phyloP scores from a whole-genome alignment of 306 rosid species.

The Pterocarpus macrocarpus region DNA sequence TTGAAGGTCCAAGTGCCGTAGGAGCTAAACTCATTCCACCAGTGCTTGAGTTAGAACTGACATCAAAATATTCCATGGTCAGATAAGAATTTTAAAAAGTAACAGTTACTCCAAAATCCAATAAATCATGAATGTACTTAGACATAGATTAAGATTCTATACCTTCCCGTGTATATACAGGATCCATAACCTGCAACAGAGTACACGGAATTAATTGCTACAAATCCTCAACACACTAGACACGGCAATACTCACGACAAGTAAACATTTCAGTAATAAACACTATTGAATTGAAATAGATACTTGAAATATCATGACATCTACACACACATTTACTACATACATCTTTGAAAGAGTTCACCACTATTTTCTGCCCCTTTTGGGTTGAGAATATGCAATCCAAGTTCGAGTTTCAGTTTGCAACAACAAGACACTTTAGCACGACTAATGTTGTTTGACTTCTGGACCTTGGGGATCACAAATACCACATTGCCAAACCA shows the following conservation, averaged over 20 bases:
- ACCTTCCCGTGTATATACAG: conserved; percentile 91
- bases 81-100: conserved; percentile 23
- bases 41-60: conserved; percentile 74
- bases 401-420: conserved; percentile 3
- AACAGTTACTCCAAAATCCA: not conserved
- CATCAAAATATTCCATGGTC: conserved; percentile 46
- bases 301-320: not conserved
- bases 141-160: conserved; percentile 44
- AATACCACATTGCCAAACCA: conserved; percentile 2
- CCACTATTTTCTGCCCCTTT: not conserved
- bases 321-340: not conserved
- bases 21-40: conserved; percentile 59
- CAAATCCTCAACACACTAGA: conserved; percentile 19
- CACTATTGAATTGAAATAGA: conserved; percentile 3
- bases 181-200: conserved; percentile 81
- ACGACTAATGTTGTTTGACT: conserved; percentile 7
- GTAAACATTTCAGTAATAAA: conserved; percentile 29
- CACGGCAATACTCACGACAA: not conserved
- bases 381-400: conserved; percentile 1
- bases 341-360: not conserved
- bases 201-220: conserved; percentile 11
- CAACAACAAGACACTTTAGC: conserved; percentile 1
- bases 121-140: conserved; percentile 10
- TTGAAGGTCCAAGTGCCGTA: conserved; percentile 65
- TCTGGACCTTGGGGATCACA: not conserved